phyloP scores from a whole-genome alignment of 345 rosid genomes.

The Lumnitzera racemosa region DNA sequence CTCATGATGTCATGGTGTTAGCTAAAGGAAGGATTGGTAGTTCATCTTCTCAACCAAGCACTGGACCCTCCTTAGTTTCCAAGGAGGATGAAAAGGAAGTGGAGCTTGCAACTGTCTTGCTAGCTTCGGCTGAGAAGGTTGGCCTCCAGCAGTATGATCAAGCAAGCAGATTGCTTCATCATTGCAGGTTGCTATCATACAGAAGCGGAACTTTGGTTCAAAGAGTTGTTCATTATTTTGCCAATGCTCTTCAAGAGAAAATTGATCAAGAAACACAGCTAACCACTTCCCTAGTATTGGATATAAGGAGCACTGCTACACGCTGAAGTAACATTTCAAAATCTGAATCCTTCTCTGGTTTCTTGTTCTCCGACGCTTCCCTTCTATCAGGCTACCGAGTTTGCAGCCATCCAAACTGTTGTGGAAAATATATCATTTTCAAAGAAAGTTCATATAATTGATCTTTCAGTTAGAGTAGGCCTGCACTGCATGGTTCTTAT shows the following conservation, averaged over 20 bases:
- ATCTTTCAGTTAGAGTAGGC: slow-evolving; percentile 16
- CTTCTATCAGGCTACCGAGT: slow-evolving; percentile 16
- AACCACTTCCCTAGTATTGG: not conserved
- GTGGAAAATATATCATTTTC: slow-evolving; percentile 14
- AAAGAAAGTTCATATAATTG: slow-evolving; percentile 22
- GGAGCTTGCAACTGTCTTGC: slow-evolving; percentile 19
- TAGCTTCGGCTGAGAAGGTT: slow-evolving; percentile 21
- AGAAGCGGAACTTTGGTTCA: slow-evolving; percentile 13
- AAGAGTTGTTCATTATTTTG: not conserved
- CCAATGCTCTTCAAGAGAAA: not conserved
- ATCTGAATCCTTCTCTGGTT: slow-evolving; percentile 1
- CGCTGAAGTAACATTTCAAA: not conserved
- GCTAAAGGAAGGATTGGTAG: no score
- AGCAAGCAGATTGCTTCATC: slow-evolving; percentile 13
- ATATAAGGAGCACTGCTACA: not conserved
- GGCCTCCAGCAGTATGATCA: slow-evolving; percentile 12
- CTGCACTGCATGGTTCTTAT: slow-evolving; percentile 4
- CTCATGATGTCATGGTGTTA: no score
- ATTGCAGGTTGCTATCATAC: slow-evolving; percentile 12
- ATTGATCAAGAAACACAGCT: slow-evolving; percentile 12
- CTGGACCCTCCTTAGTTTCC: no score
- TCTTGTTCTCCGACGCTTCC: slow-evolving; percentile 8
- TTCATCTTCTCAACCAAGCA: no score
- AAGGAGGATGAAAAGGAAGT: slow-evolving; percentile 13
- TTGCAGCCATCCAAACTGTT: slow-evolving; percentile 22